Conservation (phyloP, 2,329 filamentous ascomycete species). For the Botrytis deweyae region DNA sequence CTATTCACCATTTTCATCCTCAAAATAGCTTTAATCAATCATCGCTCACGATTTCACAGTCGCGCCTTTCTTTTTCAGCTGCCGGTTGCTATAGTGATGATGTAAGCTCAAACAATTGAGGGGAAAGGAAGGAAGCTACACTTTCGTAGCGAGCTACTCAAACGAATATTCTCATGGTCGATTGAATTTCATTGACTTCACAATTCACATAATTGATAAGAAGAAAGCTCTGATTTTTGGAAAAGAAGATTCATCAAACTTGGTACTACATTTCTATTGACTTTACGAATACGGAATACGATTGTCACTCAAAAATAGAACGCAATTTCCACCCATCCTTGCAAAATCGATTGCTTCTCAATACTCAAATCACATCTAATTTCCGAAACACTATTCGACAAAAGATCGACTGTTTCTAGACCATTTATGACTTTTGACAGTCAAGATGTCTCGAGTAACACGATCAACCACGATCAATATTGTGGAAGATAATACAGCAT, state of each 20-base stretch:
- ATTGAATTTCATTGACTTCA: background rate
- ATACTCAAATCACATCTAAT: constrained; percentile 21
- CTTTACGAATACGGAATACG: constrained; percentile 9
- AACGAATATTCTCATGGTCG: constrained; percentile 12
- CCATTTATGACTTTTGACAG: background rate
- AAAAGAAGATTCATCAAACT: constrained; percentile 17
- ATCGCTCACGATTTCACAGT: background rate
- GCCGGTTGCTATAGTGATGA: constrained; percentile 15
- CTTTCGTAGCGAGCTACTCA: background rate
- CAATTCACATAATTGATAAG: constrained; percentile 12
- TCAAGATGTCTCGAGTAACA: constrained; percentile 38
- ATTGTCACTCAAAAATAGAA: constrained; percentile 17
- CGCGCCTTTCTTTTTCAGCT: constrained; percentile 12
- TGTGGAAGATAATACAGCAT: constrained; percentile 35
- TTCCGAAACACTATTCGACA: constrained; percentile 16
- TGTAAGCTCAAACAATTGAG: constrained; percentile 9
- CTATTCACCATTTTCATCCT: background rate
- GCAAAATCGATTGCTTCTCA: constrained; percentile 6
- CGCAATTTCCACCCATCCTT: constrained; percentile 21
- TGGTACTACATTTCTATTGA: constrained; percentile 22
- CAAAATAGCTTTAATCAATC: background rate
- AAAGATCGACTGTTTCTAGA: constrained; percentile 19
- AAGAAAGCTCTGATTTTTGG: constrained; percentile 9
- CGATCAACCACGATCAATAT: constrained; percentile 37
- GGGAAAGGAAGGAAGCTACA: constrained; percentile 12